Percentiles rank a stretch among this genome's conserved stretches.
Evolutionary conservation across 208 protist genomes (phyloP).

Genomic region (Acanthamoeba triangularis): DNA sequence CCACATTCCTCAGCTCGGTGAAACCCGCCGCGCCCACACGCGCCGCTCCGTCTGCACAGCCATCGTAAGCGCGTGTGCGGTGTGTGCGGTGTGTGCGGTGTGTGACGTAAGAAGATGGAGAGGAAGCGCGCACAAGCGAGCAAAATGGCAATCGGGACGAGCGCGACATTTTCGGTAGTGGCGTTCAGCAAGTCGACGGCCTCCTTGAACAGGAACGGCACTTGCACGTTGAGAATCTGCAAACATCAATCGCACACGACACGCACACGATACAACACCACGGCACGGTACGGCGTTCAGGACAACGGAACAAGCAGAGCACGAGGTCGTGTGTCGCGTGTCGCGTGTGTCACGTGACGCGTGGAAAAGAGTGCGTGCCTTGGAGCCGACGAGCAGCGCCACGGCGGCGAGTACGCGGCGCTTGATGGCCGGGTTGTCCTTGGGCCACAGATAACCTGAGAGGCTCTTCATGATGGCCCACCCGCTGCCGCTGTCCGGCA

Average conservation of each 20-base stretch:
- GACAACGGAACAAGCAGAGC: background rate
- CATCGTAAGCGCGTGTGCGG: background rate
- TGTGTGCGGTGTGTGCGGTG: background rate
- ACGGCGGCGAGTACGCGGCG: constrained; percentile 78
- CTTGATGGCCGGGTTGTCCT: constrained; percentile 71
- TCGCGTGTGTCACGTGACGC: background rate
- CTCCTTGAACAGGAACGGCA: constrained; percentile 90
- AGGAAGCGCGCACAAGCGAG: constrained; percentile 72
- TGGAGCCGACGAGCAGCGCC: constrained; percentile 78
- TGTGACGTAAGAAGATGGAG: background rate
- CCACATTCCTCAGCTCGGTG: constrained; percentile 85
- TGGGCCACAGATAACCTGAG: constrained; percentile 81
- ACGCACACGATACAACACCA: no score
- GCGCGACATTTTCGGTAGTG: background rate
- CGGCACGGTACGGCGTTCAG: background rate
- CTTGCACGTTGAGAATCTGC: constrained; percentile 77
- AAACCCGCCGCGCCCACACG: constrained; percentile 83
- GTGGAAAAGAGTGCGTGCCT: constrained; percentile 8
- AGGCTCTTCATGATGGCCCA: constrained; percentile 66
- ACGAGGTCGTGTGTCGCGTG: background rate
- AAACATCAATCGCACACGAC: no score
- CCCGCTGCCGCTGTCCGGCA: constrained; percentile 1
- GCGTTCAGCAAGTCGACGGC: constrained; percentile 84
- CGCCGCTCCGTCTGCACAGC: constrained; percentile 81
- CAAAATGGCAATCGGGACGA: constrained; percentile 71